phyloP scores from a whole-genome alignment of 176 grass and related monocot species.

The Eleusine indica region DNA sequence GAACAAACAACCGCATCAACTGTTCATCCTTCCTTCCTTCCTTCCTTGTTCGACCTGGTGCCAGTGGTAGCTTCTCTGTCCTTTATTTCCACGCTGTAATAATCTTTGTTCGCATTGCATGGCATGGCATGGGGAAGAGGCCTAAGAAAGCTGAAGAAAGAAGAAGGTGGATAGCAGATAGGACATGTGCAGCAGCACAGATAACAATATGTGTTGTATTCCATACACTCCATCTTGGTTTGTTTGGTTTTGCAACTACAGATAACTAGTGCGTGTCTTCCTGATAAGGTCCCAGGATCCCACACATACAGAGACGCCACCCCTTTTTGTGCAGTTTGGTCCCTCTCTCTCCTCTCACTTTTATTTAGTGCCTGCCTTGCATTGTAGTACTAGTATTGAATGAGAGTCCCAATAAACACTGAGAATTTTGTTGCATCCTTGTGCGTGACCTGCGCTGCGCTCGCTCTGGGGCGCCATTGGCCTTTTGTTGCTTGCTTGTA shows the following conservation, averaged over 20 bases:
- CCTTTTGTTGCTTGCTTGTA: constrained; percentile 23
- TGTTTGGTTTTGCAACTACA: constrained; percentile 44
- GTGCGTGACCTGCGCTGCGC: constrained; percentile 31
- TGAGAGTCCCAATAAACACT: constrained; percentile 61
- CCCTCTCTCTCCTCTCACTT: not conserved
- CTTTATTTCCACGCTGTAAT: not conserved
- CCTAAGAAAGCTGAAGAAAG: constrained; percentile 41
- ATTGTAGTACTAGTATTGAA: not conserved
- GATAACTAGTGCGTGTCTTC: constrained; percentile 24
- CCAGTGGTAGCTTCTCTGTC: constrained; percentile 34
- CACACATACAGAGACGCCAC: constrained; percentile 17
- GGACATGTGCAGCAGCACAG: constrained; percentile 24
- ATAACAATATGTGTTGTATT: constrained; percentile 33
- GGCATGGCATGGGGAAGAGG: constrained; percentile 57
- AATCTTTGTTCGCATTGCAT: constrained; percentile 53
- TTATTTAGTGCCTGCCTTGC: constrained; percentile 33
- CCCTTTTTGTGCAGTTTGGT: constrained; percentile 47
- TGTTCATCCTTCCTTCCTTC: constrained; percentile 31
- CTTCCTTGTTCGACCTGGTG: constrained; percentile 4
- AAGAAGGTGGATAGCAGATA: constrained; percentile 34
- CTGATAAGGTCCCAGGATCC: constrained; percentile 70
- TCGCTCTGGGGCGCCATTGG: too few relatives aligned
- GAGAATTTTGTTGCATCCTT: constrained; percentile 60
- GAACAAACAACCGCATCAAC: constrained; percentile 30
- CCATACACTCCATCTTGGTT: constrained; percentile 28